phyloP scores from a whole-genome alignment of 1,284 basidiomycete genomes.

The Fomitiporia mediterranea region DNA sequence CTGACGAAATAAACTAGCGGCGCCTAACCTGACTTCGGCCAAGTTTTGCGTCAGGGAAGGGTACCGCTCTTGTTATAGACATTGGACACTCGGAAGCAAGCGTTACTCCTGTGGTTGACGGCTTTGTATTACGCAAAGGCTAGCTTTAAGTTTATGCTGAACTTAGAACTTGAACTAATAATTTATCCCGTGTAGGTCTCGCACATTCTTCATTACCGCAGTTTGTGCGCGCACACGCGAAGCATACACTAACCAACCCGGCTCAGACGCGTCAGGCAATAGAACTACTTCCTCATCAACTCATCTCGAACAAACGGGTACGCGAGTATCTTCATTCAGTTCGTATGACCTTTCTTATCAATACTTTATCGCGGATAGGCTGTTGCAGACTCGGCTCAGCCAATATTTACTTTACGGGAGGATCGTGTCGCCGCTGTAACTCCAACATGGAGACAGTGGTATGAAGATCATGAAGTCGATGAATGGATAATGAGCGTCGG shows the following conservation, averaged over 20 bases:
- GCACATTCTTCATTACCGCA: slow-evolving; percentile 68
- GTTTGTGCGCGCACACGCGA: slow-evolving; percentile 71
- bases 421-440: slow-evolving; percentile 75
- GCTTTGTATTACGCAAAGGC: slow-evolving; percentile 97
- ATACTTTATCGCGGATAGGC: slow-evolving; percentile 39
- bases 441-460: slow-evolving; percentile 76
- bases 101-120: slow-evolving; percentile 94
- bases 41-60: slow-evolving; percentile 95
- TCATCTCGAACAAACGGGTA: slow-evolving; percentile 78
- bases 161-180: background rate
- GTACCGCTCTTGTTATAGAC: slow-evolving; percentile 92
- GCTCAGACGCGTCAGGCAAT: slow-evolving; percentile 49
- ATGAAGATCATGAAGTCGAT: slow-evolving; percentile 83
- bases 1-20: background rate
- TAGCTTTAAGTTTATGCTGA: background rate
- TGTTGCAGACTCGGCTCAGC: slow-evolving; percentile 46
- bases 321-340: slow-evolving; percentile 9
- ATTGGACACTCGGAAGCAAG: slow-evolving; percentile 86
- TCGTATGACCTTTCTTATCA: slow-evolving; percentile 10
- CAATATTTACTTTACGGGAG: slow-evolving; percentile 66
- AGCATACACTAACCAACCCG: slow-evolving; percentile 52
- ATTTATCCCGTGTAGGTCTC: slow-evolving; percentile 45
- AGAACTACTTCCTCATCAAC: slow-evolving; percentile 77
- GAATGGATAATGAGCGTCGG: slow-evolving; percentile 91
- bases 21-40: slow-evolving; percentile 2